Percentiles rank a stretch among this genome's conserved stretches.
phyloP scores from a whole-genome alignment of 495 filamentous ascomycete genomes.

The Penicillium longicatenatum region DNA sequence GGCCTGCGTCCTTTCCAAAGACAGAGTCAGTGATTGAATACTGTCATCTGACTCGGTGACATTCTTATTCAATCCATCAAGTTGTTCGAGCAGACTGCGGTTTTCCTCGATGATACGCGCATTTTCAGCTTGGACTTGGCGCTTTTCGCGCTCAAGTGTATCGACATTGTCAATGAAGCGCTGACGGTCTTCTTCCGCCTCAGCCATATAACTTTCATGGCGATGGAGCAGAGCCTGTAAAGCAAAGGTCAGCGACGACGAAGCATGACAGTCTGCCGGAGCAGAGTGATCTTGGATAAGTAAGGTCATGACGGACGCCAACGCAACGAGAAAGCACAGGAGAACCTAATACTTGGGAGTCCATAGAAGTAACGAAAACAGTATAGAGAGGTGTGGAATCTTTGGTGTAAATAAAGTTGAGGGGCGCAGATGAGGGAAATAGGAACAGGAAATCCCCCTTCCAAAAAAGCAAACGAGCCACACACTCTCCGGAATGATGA shows the following conservation, averaged over 20 bases:
- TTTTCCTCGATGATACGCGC: constrained; percentile 78
- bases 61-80: constrained; percentile 76
- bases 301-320: constrained; percentile 43
- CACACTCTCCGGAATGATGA: constrained; percentile 7
- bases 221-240: constrained; percentile 86
- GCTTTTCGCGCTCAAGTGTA: constrained; percentile 74
- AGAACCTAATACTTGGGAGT: constrained; percentile 19
- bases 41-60: constrained; percentile 75
- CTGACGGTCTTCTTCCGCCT: constrained; percentile 79
- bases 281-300: constrained; percentile 24
- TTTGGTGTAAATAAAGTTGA: background rate
- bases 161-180: constrained; percentile 71
- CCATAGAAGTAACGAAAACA: constrained; percentile 13
- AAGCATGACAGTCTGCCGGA: constrained; percentile 23
- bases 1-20: constrained; percentile 71
- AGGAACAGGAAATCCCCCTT: background rate
- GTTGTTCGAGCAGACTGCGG: constrained; percentile 70
- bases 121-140: constrained; percentile 71
- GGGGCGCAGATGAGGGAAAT: constrained; percentile 1
- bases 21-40: constrained; percentile 68
- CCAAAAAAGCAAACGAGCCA: constrained; percentile 6
- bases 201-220: constrained; percentile 90
- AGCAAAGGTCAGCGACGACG: constrained; percentile 66
- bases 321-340: constrained; percentile 35
- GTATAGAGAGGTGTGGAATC: background rate